phyloP scores from a whole-genome alignment of 306 rosid genomes.

The Ormosia semicastrata region DNA sequence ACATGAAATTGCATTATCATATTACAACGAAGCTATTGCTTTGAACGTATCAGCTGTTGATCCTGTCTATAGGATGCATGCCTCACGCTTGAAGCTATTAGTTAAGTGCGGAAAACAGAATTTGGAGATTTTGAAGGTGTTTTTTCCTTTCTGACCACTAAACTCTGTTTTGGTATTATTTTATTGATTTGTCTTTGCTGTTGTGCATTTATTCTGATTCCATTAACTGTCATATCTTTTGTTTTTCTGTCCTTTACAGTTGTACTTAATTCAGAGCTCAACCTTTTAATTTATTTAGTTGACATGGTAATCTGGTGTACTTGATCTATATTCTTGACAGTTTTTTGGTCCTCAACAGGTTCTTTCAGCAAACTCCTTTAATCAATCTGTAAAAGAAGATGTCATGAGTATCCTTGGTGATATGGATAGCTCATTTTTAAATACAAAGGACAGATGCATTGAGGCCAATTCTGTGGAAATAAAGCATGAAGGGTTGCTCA shows the following conservation, averaged over 20 bases:
- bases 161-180: not conserved
- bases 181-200: slow-evolving; percentile 17
- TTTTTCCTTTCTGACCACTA: slow-evolving; percentile 24
- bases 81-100: slow-evolving; percentile 89
- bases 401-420: slow-evolving; percentile 49
- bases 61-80: slow-evolving; percentile 97
- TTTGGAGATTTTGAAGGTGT: slow-evolving; percentile 75
- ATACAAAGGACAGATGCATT: slow-evolving; percentile 37
- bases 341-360: slow-evolving; percentile 56
- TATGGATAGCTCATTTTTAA: slow-evolving; percentile 36
- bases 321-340: not conserved
- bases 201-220: slow-evolving; percentile 23
- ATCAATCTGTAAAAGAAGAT: slow-evolving; percentile 58
- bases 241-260: not conserved
- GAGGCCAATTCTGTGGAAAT: slow-evolving; percentile 44
- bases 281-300: not conserved
- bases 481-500: slow-evolving; percentile 51
- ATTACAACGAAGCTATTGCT: slow-evolving; percentile 75
- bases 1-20: slow-evolving; percentile 68
- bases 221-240: slow-evolving; percentile 8
- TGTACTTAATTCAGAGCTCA: not conserved
- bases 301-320: not conserved
- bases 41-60: slow-evolving; percentile 90
- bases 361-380: slow-evolving; percentile 67
- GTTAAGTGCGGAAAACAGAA: slow-evolving; percentile 61